Evolutionary conservation across 2,329 filamentous ascomycete genomes (phyloP).

Genomic region (Pochonia chlamydosporia): DNA sequence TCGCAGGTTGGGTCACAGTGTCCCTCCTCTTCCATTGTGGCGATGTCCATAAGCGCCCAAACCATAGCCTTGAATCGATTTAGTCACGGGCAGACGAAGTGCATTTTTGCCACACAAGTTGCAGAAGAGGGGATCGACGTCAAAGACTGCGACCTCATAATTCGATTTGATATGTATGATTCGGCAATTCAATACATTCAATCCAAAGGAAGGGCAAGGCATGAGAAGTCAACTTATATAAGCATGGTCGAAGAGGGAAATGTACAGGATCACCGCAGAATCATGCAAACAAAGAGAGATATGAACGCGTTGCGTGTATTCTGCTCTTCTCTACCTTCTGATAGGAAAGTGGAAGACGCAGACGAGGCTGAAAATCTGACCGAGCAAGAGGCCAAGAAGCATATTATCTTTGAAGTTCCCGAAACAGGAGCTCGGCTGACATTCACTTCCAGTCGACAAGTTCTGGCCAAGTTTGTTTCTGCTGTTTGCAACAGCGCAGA

Average conservation of each 20-base stretch:
- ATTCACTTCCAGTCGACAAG: constrained; percentile 64
- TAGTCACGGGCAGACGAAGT: constrained; percentile 52
- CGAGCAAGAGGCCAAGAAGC: constrained; percentile 18
- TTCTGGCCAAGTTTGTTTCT: constrained; percentile 68
- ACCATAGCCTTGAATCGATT: constrained; percentile 65
- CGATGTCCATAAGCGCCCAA: constrained; percentile 67
- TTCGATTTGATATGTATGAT: constrained; percentile 78
- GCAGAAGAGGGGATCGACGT: constrained; percentile 65
- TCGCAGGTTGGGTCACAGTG: constrained; percentile 24
- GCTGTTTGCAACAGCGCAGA: constrained; percentile 41
- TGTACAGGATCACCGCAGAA: constrained; percentile 45
- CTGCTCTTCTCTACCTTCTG: constrained; percentile 66
- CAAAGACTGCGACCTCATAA: constrained; percentile 60
- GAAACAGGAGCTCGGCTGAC: constrained; percentile 73
- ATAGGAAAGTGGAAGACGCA: constrained; percentile 48
- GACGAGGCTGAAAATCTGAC: constrained; percentile 11
- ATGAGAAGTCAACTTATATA: constrained; percentile 70
- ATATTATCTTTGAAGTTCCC: constrained; percentile 54
- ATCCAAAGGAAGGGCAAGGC: constrained; percentile 80
- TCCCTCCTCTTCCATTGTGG: constrained; percentile 40
- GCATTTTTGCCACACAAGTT: constrained; percentile 61
- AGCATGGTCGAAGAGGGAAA: constrained; percentile 78
- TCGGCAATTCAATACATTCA: constrained; percentile 96
- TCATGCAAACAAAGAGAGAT: constrained; percentile 55
- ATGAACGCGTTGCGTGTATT: constrained; percentile 66